These are phyloP conservation scores for Lactarius trivialis DNA, from an alignment of 768 basidiomycete species.

Conservation along the genomic window DNA sequence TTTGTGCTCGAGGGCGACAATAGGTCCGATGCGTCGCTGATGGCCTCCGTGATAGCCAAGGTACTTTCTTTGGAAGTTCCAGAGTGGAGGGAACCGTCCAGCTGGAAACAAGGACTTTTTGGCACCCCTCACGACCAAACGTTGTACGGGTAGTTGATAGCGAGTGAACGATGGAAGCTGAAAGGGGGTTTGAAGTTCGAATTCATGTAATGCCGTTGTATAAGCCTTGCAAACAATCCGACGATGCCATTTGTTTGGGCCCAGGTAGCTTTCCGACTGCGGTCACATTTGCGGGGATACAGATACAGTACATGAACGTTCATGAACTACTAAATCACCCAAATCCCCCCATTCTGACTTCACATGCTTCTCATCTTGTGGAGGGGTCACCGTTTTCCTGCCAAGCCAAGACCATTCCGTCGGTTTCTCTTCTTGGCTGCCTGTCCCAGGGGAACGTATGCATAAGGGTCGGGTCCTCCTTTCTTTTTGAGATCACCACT, in stretches of 20 bases:
- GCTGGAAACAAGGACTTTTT: slow-evolving; percentile 60
- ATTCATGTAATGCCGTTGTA: not conserved
- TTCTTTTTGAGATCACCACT: slow-evolving; percentile 91
- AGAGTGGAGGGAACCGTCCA: slow-evolving; percentile 57
- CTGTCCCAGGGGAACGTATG: slow-evolving; percentile 80
- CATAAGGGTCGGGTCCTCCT: slow-evolving; percentile 84
- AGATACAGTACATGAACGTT: not conserved
- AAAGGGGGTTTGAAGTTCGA: not conserved
- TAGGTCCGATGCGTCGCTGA: slow-evolving; percentile 55
- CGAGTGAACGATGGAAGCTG: not conserved
- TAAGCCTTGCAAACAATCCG: not conserved
- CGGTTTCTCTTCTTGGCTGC: slow-evolving; percentile 62
- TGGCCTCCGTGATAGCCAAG: slow-evolving; percentile 50
- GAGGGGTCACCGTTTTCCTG: slow-evolving; percentile 48
- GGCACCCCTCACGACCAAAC: slow-evolving; percentile 69
- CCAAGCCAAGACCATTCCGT: slow-evolving; percentile 47
- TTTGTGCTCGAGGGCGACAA: slow-evolving; percentile 85
- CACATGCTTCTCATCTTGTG: not conserved
- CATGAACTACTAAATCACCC: not conserved
- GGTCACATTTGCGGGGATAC: not conserved
- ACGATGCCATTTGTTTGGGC: not conserved
- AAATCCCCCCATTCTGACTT: not conserved
- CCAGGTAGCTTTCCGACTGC: not conserved
- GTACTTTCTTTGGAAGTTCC: slow-evolving; percentile 35
- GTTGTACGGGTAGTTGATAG: slow-evolving; percentile 49